Evolutionary conservation across 2,329 filamentous ascomycete species (phyloP), one percentile per base, ranked within the genome.

Genomic region (Dothiorella sarmentorum): DNA sequence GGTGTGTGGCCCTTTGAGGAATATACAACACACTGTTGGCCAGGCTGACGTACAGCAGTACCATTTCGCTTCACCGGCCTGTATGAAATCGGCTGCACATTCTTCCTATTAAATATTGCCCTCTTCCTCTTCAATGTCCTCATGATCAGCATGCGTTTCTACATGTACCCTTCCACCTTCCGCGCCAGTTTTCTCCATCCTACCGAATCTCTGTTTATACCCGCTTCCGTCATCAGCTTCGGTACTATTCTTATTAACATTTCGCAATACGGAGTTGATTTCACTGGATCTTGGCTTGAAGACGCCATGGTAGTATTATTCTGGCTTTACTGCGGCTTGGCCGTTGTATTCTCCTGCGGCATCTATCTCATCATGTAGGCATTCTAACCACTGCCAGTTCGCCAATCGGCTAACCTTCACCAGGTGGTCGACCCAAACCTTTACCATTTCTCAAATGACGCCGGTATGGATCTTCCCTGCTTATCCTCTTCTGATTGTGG

Each of bases 401-500:
- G 29, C 11, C 9, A 26, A 15, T 11, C 6, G 15, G 13, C 58
- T 43, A 7, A 59, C 38, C 17, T 55, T 40, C 2, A 22, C 2
- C 53, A 84, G 82, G 65, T 86, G 84, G 84, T 84, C 81, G 2
- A 86, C 83, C 0, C 81, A 83, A 61, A 84, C 82, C 2, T 86
- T 85, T 64, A 86, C 90, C 0, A 89, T 94, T 47, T 87, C 89
- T 31, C 85, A 85, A 55, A 94, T 95, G 90, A 94, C 90, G 0
- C 90, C 90, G 0, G 85, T 91, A 17, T 94, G 90, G 90, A 91
- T 93, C 57, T 94, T 94, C 64, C 90, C 90, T 0, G 89, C 88
- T 0, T 95, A 95, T 63, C 89, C 90, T 0, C 79, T 94, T 20
- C 81, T 95, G 3, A 83, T 94, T 7, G 84, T 88, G 20, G 90